phyloP scores from a whole-genome alignment of 108 stramenopile species.

The Pseudonitzschia pungens region DNA sequence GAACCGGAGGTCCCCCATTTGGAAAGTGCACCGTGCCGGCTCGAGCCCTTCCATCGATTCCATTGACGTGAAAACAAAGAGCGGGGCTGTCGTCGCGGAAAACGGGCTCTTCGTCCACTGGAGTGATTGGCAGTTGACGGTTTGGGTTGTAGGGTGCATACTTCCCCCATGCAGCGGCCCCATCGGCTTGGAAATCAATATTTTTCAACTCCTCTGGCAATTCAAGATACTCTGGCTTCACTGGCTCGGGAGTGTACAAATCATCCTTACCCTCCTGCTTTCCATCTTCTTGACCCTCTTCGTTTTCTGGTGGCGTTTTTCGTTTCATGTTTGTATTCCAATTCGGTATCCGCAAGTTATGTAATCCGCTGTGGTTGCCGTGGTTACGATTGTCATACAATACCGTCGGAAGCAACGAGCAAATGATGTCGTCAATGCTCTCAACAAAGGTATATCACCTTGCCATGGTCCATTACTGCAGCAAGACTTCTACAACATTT shows the following conservation, averaged over 20 bases:
- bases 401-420: too few species aligned
- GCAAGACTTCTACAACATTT: too few species aligned
- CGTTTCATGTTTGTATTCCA: constrained; percentile 6
- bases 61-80: constrained; percentile 68
- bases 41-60: constrained; percentile 66
- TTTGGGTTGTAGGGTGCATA: constrained; percentile 49
- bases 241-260: constrained; percentile 19
- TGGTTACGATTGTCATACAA: too few species aligned
- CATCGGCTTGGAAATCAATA: constrained; percentile 60
- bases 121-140: constrained; percentile 44
- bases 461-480: too few species aligned
- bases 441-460: too few species aligned
- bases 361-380: too few species aligned
- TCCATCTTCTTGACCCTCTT: neutral
- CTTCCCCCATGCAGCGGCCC: constrained; percentile 76
- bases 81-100: constrained; percentile 53
- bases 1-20: constrained; percentile 58
- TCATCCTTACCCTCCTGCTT: neutral
- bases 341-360: neutral
- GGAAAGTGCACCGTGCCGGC: constrained; percentile 69
- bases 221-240: constrained; percentile 38
- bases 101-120: constrained; percentile 46
- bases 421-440: too few species aligned
- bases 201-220: constrained; percentile 61
- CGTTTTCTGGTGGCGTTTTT: constrained; percentile 1